A percentile compares a stretch with the other conserved stretches of the same genome.
Conservation (phyloP, 2,329 filamentous ascomycete genomes). For the Colletotrichum abscissum region DNA sequence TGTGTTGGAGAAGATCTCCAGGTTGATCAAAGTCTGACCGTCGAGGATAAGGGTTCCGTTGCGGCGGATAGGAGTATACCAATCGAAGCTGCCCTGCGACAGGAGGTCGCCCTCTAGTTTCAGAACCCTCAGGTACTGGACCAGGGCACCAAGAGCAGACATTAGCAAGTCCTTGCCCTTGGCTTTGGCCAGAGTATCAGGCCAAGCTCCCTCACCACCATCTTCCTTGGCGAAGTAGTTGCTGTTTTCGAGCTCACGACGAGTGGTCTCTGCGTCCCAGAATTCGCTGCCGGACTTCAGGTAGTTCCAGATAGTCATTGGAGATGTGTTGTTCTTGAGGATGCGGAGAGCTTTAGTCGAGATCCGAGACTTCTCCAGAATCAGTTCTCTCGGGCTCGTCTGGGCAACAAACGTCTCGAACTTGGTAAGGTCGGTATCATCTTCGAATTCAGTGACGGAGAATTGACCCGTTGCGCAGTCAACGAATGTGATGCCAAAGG, state of each 20-base stretch:
- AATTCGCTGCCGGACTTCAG: constrained; percentile 90
- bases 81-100: constrained; percentile 89
- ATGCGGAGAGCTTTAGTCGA: constrained; percentile 93
- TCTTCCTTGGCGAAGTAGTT: constrained; percentile 79
- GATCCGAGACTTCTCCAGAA: constrained; percentile 87
- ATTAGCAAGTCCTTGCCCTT: constrained; percentile 85
- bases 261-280: constrained; percentile 85
- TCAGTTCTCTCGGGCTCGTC: constrained; percentile 85
- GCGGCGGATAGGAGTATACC: constrained; percentile 90
- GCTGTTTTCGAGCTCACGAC: constrained; percentile 82
- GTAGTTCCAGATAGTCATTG: constrained; percentile 95
- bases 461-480: constrained; percentile 97
- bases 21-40: constrained; percentile 95
- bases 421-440: constrained; percentile 93
- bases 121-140: constrained; percentile 86
- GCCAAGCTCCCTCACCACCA: constrained; percentile 73
- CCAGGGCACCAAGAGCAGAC: constrained; percentile 89
- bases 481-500: constrained; percentile 92
- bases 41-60: constrained; percentile 94
- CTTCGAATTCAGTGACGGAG: constrained; percentile 89
- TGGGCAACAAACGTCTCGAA: constrained; percentile 98
- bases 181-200: constrained; percentile 76
- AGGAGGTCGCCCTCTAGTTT: constrained; percentile 91
- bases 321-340: constrained; percentile 93
- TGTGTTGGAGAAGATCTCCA: constrained; percentile 96